Evolutionary conservation across 495 filamentous ascomycete genomes (phyloP), one percentile per base, ranked within the genome.

Genomic region (Annulohypoxylon maeteangense): DNA sequence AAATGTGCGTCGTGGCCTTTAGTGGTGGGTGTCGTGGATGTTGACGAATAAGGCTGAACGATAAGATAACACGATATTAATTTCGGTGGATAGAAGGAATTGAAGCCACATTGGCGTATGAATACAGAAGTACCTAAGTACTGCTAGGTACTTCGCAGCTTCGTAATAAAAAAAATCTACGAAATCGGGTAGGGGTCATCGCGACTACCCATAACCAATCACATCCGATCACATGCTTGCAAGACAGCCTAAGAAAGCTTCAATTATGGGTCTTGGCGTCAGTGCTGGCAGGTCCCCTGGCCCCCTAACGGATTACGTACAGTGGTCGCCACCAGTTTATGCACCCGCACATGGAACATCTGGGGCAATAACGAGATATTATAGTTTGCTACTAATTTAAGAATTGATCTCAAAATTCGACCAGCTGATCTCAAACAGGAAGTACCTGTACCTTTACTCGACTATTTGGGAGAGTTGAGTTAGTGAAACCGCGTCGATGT

Each of bases 1-100:
- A 66, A 63, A 51, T 54, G 44, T 63, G 69, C 34, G 50, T 68
- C 70, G 70, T 68, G 64, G 64, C 70, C 70, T 64, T n/a, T 65
- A 47, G 51, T 62, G 63, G 50, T 67, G 63, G 45, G 22, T 48
- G 45, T 48, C 45, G 45, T 48, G 45, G 45, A 63, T 70, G 62
- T 60, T 56, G 55, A 20, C 40, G 42, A 62, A 67, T 62, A 67
- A 67, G 58, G 51, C 69, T 67, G 62, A 55, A 55, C 14, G 47
- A 71, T 53, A 44, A 62, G 31, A 58, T 45, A 45, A 18, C 32
- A 7, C 32, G 31, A 18, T 47, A 23, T 65, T 50, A 27, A 58
- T 18, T 51, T 20, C 54, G 23, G 42, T 29, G 29, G 47, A 51
- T 1, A 42, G 29, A 62, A 42, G 14, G 38, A 25, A 12, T 48